Percentiles rank a stretch among this genome's conserved stretches.
These are phyloP conservation scores for Lepiota venenata DNA, from an alignment of 768 basidiomycete species.

Conservation along the genomic window DNA sequence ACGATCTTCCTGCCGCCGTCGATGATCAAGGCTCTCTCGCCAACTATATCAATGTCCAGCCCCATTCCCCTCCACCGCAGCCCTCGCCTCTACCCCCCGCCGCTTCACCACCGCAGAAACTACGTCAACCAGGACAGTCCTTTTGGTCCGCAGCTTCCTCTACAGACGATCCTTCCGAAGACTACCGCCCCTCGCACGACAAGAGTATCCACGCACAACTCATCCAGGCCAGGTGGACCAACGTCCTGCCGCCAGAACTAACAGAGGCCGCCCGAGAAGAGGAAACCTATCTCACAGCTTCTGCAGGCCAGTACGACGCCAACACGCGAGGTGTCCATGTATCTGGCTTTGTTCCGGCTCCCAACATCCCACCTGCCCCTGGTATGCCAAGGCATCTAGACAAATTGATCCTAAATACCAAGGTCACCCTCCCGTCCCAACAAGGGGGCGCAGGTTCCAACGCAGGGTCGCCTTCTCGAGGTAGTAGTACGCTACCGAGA, in stretches of 20 bases:
- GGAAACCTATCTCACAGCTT: slow-evolving; percentile 65
- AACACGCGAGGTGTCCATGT: slow-evolving; percentile 22
- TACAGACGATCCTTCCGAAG: slow-evolving; percentile 30
- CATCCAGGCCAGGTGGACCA: slow-evolving; percentile 59
- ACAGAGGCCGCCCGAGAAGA: slow-evolving; percentile 80
- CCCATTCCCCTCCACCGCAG: slow-evolving; percentile 24
- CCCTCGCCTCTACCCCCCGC: slow-evolving; percentile 22
- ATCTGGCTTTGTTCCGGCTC: slow-evolving; percentile 51
- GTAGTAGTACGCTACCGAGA: slow-evolving; percentile 10
- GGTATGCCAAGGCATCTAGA: slow-evolving; percentile 87
- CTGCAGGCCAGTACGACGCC: slow-evolving; percentile 31
- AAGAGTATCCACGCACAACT: slow-evolving; percentile 11
- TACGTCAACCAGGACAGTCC: slow-evolving; percentile 30
- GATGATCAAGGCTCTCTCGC: slow-evolving; percentile 93
- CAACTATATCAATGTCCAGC: slow-evolving; percentile 80
- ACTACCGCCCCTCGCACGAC: slow-evolving; percentile 8
- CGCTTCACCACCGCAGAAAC: slow-evolving; percentile 26
- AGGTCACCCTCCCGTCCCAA: slow-evolving; percentile 25
- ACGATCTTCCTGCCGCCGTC: slow-evolving; percentile 79
- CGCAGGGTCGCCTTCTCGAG: slow-evolving; percentile 2
- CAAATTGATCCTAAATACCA: slow-evolving; percentile 84
- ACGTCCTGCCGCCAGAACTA: slow-evolving; percentile 73
- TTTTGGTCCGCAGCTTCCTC: slow-evolving; percentile 38
- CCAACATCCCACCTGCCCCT: slow-evolving; percentile 86
- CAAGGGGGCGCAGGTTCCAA: slow-evolving; percentile 5